phyloP scores from a whole-genome alignment of 805 yeast genomes.

The Alloascoidea africana region DNA sequence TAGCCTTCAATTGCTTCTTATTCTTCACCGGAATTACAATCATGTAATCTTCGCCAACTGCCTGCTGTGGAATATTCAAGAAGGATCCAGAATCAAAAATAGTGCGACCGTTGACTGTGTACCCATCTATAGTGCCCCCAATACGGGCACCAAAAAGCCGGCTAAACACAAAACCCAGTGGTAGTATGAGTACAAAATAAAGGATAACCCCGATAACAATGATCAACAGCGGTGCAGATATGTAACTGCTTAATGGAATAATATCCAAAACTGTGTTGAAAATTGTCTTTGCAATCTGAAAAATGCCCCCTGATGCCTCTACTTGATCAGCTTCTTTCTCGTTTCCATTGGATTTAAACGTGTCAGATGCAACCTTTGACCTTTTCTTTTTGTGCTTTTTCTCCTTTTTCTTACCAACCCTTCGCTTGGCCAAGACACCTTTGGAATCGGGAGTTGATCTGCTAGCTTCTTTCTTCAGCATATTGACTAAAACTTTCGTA shows the following conservation, averaged over 20 bases:
- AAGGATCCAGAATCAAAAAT: not conserved
- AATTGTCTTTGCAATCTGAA: not conserved
- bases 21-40: slow-evolving; percentile 12
- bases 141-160: not conserved
- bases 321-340: too few species aligned
- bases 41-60: not conserved
- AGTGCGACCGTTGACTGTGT: too few species aligned
- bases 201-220: not conserved
- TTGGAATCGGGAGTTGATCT: not conserved
- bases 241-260: not conserved
- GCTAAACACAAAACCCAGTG: not conserved
- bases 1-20: slow-evolving; percentile 16
- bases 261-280: not conserved
- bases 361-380: not conserved
- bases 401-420: not conserved
- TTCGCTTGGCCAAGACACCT: not conserved
- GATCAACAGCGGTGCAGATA: not conserved
- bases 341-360: too few species aligned
- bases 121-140: too few species aligned
- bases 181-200: not conserved
- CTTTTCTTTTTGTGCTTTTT: not conserved
- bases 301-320: too few species aligned
- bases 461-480: slow-evolving; percentile 13
- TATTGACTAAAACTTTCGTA: slow-evolving; percentile 31
- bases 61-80: not conserved